Conservation (phyloP, 2,329 filamentous ascomycete species). For the Talaromyces sp. region DNA sequence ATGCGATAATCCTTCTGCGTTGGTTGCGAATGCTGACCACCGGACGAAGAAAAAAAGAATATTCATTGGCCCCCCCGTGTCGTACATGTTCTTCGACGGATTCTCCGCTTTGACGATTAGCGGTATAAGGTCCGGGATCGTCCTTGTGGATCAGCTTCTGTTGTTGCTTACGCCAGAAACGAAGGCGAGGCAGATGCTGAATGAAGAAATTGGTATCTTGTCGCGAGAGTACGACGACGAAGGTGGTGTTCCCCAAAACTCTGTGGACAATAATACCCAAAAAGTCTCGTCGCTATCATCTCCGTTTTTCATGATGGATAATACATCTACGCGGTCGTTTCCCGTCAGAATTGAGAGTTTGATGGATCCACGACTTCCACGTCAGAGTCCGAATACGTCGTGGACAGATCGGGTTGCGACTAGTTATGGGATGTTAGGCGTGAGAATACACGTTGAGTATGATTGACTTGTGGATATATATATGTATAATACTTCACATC, state of each 20-base stretch:
- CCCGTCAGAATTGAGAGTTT: slow-evolving; percentile 3
- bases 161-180: slow-evolving; percentile 8
- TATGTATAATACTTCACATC: not conserved
- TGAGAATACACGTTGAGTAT: slow-evolving; percentile 1
- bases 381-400: not conserved
- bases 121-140: slow-evolving; percentile 15
- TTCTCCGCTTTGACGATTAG: slow-evolving; percentile 14
- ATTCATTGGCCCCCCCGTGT: not conserved
- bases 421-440: slow-evolving; percentile 17
- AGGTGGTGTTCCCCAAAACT: not conserved
- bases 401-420: slow-evolving; percentile 17
- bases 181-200: not conserved
- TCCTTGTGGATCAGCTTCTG: slow-evolving; percentile 15
- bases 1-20: not conserved
- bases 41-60: not conserved
- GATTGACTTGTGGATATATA: not conserved
- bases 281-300: not conserved
- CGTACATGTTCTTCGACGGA: not conserved
- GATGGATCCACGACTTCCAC: not conserved
- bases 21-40: too few relatives aligned
- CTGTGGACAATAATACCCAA: not conserved
- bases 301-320: not conserved
- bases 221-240: not conserved
- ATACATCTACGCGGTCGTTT: not conserved
- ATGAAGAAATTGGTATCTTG: slow-evolving; percentile 2